Percentiles rank a stretch among this genome's conserved stretches.
phyloP scores from a whole-genome alignment of 192 early-diverging fungal genomes.

The Podila verticillata region DNA sequence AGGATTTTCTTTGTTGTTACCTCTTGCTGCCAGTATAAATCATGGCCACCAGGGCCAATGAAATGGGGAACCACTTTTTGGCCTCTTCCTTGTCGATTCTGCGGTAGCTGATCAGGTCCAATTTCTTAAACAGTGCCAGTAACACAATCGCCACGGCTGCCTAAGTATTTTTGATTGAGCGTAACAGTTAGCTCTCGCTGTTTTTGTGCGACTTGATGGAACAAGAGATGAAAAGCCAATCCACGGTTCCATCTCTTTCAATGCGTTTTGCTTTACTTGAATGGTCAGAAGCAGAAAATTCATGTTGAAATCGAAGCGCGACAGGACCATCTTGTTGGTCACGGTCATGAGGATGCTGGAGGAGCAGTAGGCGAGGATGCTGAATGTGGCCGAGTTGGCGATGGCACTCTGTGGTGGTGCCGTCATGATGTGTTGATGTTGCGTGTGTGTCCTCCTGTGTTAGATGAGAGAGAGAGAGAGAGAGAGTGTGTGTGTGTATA shows the following conservation, averaged over 20 bases:
- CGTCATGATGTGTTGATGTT: constrained; percentile 12
- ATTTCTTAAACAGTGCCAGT: constrained; percentile 57
- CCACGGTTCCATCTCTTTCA: no score
- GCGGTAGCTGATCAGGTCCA: constrained; percentile 71
- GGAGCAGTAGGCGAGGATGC: constrained; percentile 88
- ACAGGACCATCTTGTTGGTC: constrained; percentile 88
- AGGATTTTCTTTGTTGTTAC: constrained; percentile 3
- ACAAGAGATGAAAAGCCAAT: no score
- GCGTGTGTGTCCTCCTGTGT: no score
- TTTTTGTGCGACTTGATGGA: neutral
- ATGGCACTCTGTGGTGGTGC: constrained; percentile 11
- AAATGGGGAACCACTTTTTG: constrained; percentile 86
- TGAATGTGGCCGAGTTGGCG: constrained; percentile 58
- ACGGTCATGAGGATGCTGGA: constrained; percentile 92
- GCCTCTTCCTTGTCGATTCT: constrained; percentile 70
- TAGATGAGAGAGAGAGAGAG: no score
- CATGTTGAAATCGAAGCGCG: constrained; percentile 85
- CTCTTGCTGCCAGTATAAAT: constrained; percentile 97
- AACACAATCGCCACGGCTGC: constrained; percentile 68
- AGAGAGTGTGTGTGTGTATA: no score
- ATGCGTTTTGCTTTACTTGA: constrained; percentile 55
- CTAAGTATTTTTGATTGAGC: neutral
- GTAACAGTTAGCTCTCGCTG: neutral
- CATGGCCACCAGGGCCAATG: constrained; percentile 88
- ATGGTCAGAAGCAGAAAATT: constrained; percentile 84